Evolutionary conservation across 148 eudicot species (phyloP).

Genomic region (Heliosperma pusillum): DNA sequence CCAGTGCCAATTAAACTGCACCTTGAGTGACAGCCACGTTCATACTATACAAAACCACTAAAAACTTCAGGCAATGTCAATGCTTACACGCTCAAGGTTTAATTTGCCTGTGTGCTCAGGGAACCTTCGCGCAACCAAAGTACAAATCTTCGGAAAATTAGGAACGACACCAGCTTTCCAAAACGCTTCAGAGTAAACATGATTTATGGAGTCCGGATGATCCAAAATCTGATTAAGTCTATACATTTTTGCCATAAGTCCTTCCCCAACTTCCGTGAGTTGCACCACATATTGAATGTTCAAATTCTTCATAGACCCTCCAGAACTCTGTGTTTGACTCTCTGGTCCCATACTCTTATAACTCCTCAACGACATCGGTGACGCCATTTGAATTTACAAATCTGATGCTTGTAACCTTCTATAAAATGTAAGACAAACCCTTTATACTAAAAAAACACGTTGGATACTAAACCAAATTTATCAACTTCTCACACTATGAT

Average conservation of each 20-base stretch:
- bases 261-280: slow-evolving; percentile 93
- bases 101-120: slow-evolving; percentile 94
- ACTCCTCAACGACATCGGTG: slow-evolving; percentile 42
- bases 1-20: slow-evolving; percentile 10
- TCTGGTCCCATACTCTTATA: slow-evolving; percentile 54
- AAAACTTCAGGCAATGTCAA: background rate
- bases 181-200: slow-evolving; percentile 72
- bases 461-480: background rate
- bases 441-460: background rate
- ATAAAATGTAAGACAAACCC: background rate
- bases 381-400: slow-evolving; percentile 16
- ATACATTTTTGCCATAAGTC: slow-evolving; percentile 93
- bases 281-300: slow-evolving; percentile 90
- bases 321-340: slow-evolving; percentile 45
- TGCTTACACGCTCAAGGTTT: slow-evolving; percentile 86
- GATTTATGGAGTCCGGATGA: slow-evolving; percentile 74
- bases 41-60: background rate
- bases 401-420: background rate
- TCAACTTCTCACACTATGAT: background rate
- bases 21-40: slow-evolving; percentile 11
- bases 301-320: slow-evolving; percentile 68
- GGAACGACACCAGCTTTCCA: slow-evolving; percentile 95
- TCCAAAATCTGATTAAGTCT: slow-evolving; percentile 88
- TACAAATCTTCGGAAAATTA: slow-evolving; percentile 75
- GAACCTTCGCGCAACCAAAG: slow-evolving; percentile 77